phyloP scores from a whole-genome alignment of 371 early-diverging fungal species.

The Thermomucor indicae-seudaticae region DNA sequence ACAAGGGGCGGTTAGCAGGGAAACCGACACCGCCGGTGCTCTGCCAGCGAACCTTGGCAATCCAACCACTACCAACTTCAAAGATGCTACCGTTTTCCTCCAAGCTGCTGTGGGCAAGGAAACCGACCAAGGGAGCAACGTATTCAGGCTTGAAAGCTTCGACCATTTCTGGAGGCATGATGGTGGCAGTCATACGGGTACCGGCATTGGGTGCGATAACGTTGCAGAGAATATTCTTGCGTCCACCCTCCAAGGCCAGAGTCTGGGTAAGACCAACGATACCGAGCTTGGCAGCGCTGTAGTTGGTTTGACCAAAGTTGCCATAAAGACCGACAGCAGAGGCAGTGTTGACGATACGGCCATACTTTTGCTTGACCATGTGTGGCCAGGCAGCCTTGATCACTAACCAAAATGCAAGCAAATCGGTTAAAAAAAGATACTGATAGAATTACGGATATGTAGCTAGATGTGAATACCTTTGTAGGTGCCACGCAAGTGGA shows the following conservation, averaged over 20 bases:
- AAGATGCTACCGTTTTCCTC: conserved; percentile 86
- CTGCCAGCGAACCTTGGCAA: conserved; percentile 92
- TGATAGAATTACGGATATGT: too few relatives aligned
- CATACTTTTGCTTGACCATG: conserved; percentile 93
- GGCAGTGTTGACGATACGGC: conserved; percentile 83
- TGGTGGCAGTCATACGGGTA: conserved; percentile 96
- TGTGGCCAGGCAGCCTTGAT: conserved; percentile 96
- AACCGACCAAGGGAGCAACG: conserved; percentile 92
- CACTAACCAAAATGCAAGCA: conserved; percentile 22
- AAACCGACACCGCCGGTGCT: conserved; percentile 88
- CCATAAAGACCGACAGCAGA: conserved; percentile 98
- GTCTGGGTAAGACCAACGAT: conserved; percentile 89
- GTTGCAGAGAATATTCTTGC: conserved; percentile 88
- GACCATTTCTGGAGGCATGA: conserved; percentile 94
- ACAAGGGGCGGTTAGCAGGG: conserved; percentile 83
- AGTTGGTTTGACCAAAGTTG: conserved; percentile 99
- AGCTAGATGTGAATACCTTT: conserved; percentile 58
- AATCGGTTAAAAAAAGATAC: too few relatives aligned
- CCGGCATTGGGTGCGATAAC: conserved; percentile 97
- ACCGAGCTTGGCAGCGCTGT: conserved; percentile 92
- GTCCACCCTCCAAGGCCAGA: conserved; percentile 90
- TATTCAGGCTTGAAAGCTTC: conserved; percentile 96
- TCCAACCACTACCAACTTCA: conserved; percentile 92
- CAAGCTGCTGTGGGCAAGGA: conserved; percentile 81
- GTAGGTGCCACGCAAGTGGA: conserved; percentile 94